Evolutionary conservation across 805 yeast species (phyloP).

Genomic region (Wickerhamomyces sydowiorum): DNA sequence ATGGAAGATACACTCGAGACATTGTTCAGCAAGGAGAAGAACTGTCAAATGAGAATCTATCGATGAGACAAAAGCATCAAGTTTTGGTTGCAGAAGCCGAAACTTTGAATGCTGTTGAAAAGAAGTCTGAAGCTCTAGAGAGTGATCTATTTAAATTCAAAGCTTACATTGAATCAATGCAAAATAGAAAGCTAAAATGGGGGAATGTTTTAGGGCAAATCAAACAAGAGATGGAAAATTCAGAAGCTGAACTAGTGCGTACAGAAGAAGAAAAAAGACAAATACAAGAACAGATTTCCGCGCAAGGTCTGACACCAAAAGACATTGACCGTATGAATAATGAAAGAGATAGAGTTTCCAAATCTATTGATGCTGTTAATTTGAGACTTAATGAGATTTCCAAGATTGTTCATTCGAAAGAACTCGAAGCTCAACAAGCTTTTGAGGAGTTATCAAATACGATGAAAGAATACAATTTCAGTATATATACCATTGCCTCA

Average conservation of each 20-base stretch:
- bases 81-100: conserved; percentile 39
- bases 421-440: conserved; percentile 41
- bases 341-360: conserved; percentile 55
- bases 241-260: conserved; percentile 35
- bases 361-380: conserved; percentile 42
- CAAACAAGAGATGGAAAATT: conserved; percentile 42
- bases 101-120: conserved; percentile 44
- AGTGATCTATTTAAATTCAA: conserved; percentile 66
- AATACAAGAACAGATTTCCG: conserved; percentile 37
- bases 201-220: conserved; percentile 49
- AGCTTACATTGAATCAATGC: conserved; percentile 65
- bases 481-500: conserved; percentile 42
- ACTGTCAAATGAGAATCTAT: conserved; percentile 34
- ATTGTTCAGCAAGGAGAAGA: conserved; percentile 40
- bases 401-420: conserved; percentile 42
- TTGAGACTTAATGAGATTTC: conserved; percentile 40
- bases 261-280: conserved; percentile 37
- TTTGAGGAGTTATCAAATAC: conserved; percentile 46
- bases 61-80: conserved; percentile 33
- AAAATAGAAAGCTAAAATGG: conserved; percentile 64
- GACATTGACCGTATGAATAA: conserved; percentile 58
- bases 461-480: conserved; percentile 51
- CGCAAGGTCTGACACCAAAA: conserved; percentile 53
- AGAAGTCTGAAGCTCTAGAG: conserved; percentile 57
- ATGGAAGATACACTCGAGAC: conserved; percentile 43